phyloP scores from a whole-genome alignment of 1,284 basidiomycete species.

The Golubevia sp. region DNA sequence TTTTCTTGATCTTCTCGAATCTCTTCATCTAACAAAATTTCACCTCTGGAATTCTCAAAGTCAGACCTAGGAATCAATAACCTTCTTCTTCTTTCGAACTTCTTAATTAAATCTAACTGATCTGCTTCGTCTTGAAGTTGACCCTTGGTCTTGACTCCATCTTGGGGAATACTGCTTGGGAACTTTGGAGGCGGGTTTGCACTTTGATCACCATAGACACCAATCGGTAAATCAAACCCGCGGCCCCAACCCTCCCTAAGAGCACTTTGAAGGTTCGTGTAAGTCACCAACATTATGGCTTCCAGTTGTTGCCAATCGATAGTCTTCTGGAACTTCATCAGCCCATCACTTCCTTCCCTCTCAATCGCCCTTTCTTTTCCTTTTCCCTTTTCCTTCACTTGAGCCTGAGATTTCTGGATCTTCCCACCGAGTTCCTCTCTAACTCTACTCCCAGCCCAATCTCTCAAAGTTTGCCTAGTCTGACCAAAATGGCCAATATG shows the following conservation, averaged over 20 bases:
- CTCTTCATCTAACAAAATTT: not conserved
- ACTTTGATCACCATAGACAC: not conserved
- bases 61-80: conserved; percentile 5
- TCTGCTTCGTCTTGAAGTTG: not conserved
- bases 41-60: conserved; percentile 11
- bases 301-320: conserved; percentile 37
- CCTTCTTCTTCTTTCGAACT: not conserved
- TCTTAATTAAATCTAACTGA: not conserved
- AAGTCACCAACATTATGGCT: conserved; percentile 41
- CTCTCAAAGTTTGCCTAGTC: not conserved
- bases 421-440: not conserved
- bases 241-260: conserved; percentile 34
- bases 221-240: conserved; percentile 25
- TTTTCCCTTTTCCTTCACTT: no score
- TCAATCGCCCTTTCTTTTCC: no score
- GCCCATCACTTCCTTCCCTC: no score
- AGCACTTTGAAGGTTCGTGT: conserved; percentile 32
- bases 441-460: not conserved
- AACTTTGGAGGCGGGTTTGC: no score
- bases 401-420: not conserved
- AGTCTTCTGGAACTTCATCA: conserved; percentile 9
- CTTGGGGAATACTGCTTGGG: not conserved
- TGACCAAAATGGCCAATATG: not conserved
- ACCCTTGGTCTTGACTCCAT: not conserved
- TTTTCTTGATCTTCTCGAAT: not conserved